Evolutionary conservation across 768 basidiomycete species (phyloP).

Genomic region (Macrolepiota fuliginosa): DNA sequence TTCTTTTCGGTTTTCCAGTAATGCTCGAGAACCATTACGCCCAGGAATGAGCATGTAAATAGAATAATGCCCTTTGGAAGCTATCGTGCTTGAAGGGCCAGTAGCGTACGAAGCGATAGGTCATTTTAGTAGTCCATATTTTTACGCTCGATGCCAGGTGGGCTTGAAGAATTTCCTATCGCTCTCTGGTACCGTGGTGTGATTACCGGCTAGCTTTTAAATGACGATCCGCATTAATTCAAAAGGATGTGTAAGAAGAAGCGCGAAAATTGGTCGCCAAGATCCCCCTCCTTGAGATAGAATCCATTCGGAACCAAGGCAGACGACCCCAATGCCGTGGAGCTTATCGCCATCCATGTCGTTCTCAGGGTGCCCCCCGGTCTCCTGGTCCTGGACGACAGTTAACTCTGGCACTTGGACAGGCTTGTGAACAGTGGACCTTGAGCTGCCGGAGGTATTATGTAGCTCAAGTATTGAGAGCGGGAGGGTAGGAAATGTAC

Average conservation of each 20-base stretch:
- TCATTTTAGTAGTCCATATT: background rate
- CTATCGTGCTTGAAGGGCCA: background rate
- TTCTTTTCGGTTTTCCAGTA: background rate
- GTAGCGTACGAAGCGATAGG: background rate
- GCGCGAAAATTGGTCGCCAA: background rate
- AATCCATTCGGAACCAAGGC: background rate
- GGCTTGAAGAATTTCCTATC: background rate
- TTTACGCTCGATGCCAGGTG: background rate
- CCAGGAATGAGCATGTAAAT: background rate
- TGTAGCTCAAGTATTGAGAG: background rate
- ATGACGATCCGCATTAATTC: background rate
- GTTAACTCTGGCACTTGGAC: background rate
- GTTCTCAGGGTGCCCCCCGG: background rate
- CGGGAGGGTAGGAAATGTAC: background rate
- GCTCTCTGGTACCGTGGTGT: background rate
- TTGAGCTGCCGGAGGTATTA: background rate
- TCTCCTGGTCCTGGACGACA: background rate
- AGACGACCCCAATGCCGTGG: background rate
- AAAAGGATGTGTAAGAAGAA: background rate
- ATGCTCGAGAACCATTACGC: background rate
- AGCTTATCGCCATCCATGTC: background rate
- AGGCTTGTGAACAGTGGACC: conserved; percentile 1
- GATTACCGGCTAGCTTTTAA: background rate
- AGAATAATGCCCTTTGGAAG: background rate
- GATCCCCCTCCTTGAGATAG: background rate